Evolutionary conservation across 305 asterid genomes (phyloP), one percentile per base, ranked within the genome.

Genomic region (Fraxinus dipetala): DNA sequence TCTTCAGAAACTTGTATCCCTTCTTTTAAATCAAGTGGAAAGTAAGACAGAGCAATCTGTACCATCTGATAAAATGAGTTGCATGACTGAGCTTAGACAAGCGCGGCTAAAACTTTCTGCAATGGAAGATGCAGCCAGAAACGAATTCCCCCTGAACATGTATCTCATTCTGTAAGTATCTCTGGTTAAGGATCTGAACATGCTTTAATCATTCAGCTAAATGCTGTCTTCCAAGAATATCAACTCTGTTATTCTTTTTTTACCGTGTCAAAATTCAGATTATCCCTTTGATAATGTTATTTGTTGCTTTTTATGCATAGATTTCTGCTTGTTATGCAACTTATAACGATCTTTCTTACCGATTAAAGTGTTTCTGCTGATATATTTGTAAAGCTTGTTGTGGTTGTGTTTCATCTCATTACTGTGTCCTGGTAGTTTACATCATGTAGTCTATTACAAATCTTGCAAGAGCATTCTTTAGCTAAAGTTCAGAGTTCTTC

Each of bases 161-260:
- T 94, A 96, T 91, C 94, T 92, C 85, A 96, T 96, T 79, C 89
- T 96, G 98, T 94, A 89, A 92, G 97, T 91, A 69, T 84, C 36
- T 67, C 18, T 34, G 67, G 65, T 43, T 43, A 3, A 77, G 26
- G 43, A 38, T 63, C 36, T 67, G 45, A 24, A 69, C 14, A 51
- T 9, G 7, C 56, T 43, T 65, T 56, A 31, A 18, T 82, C 59
- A 80, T 70, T 34, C 31, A 80, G 81, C 32, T 30, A 20, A 76
- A 73, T 75, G 70, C 78, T 82, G n/a, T 70, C 45, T 32, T 54
- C 56, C 69, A 72, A 65, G 77, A 79, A 79, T 78, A 67, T 51
- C 11, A 16, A 38, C 59, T 69, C 75, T 69, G 40, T 69, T 30
- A 30, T 69, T 30, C 20, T 69, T 11, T 30, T 13, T 34, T 69